Percentiles rank a stretch among this genome's conserved stretches.
These are phyloP conservation scores for Crassisporium funariophilum DNA, from an alignment of 768 basidiomycete genomes.

Conservation along the genomic window DNA sequence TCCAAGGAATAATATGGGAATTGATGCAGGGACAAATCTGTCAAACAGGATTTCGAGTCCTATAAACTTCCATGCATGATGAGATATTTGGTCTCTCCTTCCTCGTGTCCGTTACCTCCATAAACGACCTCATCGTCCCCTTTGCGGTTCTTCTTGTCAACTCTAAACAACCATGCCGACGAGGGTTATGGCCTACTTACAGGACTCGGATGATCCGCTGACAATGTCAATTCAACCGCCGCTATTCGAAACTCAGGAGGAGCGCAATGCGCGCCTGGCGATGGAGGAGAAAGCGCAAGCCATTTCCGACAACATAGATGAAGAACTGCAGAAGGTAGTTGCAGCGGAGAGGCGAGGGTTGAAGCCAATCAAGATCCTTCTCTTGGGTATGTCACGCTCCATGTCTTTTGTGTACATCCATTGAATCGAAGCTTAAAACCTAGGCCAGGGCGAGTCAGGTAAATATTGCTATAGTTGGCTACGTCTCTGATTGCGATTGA, in stretches of 20 bases:
- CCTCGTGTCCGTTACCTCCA: not conserved
- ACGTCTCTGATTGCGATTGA: not conserved
- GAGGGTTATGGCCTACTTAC: slow-evolving; percentile 11
- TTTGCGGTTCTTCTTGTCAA: no score
- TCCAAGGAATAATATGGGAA: no score
- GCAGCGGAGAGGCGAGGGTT: slow-evolving; percentile 47
- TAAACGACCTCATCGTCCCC: no score
- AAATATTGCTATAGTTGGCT: slow-evolving; percentile 21
- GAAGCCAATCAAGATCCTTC: slow-evolving; percentile 57
- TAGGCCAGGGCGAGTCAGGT: slow-evolving; percentile 86
- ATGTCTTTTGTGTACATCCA: not conserved
- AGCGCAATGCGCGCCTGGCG: slow-evolving; percentile 46
- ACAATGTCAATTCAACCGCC: slow-evolving; percentile 48
- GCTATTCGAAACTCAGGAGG: slow-evolving; percentile 46
- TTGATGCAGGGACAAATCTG: no score
- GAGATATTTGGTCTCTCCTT: not conserved
- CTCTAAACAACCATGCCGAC: slow-evolving; percentile 9
- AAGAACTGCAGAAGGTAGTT: slow-evolving; percentile 54
- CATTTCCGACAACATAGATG: slow-evolving; percentile 66
- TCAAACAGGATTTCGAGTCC: no score
- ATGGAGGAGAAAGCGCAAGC: slow-evolving; percentile 54
- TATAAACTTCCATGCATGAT: no score
- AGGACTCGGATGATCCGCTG: slow-evolving; percentile 3
- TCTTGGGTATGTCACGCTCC: slow-evolving; percentile 57
- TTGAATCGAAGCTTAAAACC: not conserved